Evolutionary conservation across 345 rosid species (phyloP).

Genomic region (Bretschneidera sinensis): DNA sequence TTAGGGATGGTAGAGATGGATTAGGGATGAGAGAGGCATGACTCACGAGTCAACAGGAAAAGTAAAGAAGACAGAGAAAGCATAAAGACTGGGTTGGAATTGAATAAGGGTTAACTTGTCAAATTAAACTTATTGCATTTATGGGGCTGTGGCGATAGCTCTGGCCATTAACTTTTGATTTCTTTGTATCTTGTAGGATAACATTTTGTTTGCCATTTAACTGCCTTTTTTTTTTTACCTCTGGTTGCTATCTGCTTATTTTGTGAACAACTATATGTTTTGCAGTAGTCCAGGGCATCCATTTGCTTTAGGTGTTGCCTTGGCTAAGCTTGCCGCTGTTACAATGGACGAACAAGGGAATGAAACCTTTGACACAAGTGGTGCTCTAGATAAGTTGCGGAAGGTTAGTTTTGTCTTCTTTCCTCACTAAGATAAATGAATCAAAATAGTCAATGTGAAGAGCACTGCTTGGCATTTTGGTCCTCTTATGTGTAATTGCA

Average conservation of each 20-base stretch:
- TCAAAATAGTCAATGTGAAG: conserved; percentile 8
- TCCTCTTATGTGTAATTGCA: no score
- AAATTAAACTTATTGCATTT: no score
- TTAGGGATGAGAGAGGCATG: no score
- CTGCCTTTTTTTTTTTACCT: not conserved
- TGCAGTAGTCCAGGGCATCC: conserved; percentile 84
- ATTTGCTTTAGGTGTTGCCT: conserved; percentile 83
- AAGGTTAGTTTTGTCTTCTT: conserved; percentile 55
- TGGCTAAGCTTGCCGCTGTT: conserved; percentile 98
- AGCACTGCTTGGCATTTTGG: no score
- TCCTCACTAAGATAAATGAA: conserved; percentile 17
- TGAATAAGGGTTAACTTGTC: no score
- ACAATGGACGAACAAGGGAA: conserved; percentile 95
- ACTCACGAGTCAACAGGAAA: no score
- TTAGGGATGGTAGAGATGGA: no score
- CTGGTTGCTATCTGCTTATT: conserved; percentile 21
- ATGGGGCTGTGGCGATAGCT: no score
- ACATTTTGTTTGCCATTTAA: not conserved
- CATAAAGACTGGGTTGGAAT: no score
- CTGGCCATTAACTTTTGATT: no score
- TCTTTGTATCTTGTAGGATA: not conserved
- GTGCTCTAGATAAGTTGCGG: conserved; percentile 88
- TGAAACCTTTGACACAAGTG: conserved; percentile 97
- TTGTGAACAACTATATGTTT: conserved; percentile 8
- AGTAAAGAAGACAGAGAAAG: no score